Conservation (phyloP, 495 filamentous ascomycete species). For the Penicillium steckii region DNA sequence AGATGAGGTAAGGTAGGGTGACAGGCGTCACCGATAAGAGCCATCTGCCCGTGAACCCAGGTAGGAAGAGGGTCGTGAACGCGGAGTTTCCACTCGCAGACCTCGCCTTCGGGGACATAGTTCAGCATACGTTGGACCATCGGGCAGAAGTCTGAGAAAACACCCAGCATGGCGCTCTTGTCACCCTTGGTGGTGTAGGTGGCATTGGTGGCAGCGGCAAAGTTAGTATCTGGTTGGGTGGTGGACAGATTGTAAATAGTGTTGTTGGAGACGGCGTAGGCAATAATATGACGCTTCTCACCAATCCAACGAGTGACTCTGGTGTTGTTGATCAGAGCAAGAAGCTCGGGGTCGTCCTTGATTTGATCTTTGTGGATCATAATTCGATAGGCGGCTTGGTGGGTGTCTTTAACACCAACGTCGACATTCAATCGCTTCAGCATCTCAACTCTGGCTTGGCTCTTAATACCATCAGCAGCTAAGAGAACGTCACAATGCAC, state of each 20-base stretch:
- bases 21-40: conserved; percentile 76
- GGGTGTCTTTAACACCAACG: conserved; percentile 64
- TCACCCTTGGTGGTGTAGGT: conserved; percentile 74
- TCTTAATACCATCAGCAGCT: conserved; percentile 74
- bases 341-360: conserved; percentile 63
- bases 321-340: conserved; percentile 63
- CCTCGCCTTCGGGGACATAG: conserved; percentile 76
- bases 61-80: conserved; percentile 66
- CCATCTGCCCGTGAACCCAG: conserved; percentile 66
- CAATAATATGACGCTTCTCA: conserved; percentile 76
- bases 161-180: conserved; percentile 65
- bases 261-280: conserved; percentile 73
- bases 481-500: conserved; percentile 69
- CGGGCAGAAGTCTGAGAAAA: conserved; percentile 70
- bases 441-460: conserved; percentile 59
- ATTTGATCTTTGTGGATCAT: conserved; percentile 71
- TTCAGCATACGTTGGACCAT: conserved; percentile 70
- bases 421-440: conserved; percentile 52
- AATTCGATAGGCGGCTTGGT: conserved; percentile 83
- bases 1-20: conserved; percentile 78
- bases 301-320: conserved; percentile 79
- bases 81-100: conserved; percentile 79
- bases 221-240: conserved; percentile 71
- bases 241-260: conserved; percentile 78
- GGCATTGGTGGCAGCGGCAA: conserved; percentile 66